Percentiles rank a stretch among this genome's conserved stretches.
These are phyloP conservation scores for Sporobolomyces roseus DNA, from an alignment of 768 basidiomycete species.

Conservation along the genomic window DNA sequence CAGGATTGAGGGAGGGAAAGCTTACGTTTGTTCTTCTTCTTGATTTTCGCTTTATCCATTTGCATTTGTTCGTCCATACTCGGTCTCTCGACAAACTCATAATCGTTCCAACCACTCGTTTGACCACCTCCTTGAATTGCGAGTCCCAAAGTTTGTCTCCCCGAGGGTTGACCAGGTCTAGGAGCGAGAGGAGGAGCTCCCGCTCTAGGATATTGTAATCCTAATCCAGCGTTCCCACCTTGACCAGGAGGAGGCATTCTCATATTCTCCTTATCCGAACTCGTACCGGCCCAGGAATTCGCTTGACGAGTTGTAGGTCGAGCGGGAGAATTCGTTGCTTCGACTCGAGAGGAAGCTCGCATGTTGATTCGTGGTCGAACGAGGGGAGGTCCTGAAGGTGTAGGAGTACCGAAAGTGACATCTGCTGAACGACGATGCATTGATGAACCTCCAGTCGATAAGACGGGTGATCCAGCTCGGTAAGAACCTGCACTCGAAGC, in stretches of 20 bases:
- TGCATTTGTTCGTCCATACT: conserved; percentile 28
- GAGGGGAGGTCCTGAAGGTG: conserved; percentile 4
- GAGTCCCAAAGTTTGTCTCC: not conserved
- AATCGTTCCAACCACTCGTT: conserved; percentile 21
- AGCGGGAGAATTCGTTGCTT: conserved; percentile 2
- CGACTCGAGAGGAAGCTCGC: conserved; percentile 31
- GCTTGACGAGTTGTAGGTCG: conserved; percentile 9
- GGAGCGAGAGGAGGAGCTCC: conserved; percentile 25
- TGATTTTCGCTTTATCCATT: conserved; percentile 9
- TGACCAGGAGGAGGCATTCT: not conserved
- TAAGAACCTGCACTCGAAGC: conserved; percentile 3
- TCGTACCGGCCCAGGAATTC: not conserved
- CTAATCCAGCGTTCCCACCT: conserved; percentile 23
- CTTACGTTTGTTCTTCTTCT: conserved; percentile 38
- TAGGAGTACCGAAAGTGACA: conserved; percentile 5
- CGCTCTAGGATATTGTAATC: conserved; percentile 6
- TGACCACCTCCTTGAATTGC: conserved; percentile 8
- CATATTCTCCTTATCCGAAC: conserved; percentile 38
- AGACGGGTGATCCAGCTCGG: conserved; percentile 25
- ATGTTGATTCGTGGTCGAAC: conserved; percentile 20
- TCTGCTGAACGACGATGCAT: conserved; percentile 32
- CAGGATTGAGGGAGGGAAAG: not conserved
- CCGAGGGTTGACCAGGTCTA: conserved; percentile 4
- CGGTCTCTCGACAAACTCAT: conserved; percentile 35
- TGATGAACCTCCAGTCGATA: conserved; percentile 21